Conservation (phyloP, 2,329 filamentous ascomycete species). For the Stagonosporopsis rhizophila region DNA sequence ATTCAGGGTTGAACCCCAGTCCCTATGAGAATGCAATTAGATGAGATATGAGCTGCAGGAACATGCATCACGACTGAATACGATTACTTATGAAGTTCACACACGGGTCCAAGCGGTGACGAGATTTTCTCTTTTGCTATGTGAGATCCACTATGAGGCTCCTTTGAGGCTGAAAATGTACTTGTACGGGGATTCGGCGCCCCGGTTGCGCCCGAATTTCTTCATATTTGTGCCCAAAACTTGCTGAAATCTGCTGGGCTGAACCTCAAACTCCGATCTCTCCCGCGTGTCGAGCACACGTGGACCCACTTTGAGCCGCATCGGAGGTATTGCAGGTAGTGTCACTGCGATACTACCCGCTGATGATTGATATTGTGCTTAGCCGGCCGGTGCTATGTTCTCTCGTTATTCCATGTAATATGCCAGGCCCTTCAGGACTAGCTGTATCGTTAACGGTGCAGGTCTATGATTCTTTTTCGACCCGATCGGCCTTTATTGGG, state of each 20-base stretch:
- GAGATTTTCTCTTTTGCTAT: conserved; percentile 1
- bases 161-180: neutral
- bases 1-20: neutral
- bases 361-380: neutral
- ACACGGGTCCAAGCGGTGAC: conserved; percentile 9
- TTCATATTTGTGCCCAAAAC: conserved; percentile 4
- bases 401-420: no score
- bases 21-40: neutral
- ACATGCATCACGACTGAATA: conserved; percentile 11
- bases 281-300: neutral
- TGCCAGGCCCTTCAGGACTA: no score
- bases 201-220: conserved; percentile 5
- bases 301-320: conserved; percentile 16
- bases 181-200: neutral
- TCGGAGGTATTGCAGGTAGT: neutral
- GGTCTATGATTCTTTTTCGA: no score
- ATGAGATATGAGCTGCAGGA: neutral
- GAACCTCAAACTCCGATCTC: neutral
- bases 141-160: conserved; percentile 12
- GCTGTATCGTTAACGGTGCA: no score
- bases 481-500: no score
- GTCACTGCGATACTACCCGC: neutral
- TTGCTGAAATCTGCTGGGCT: neutral
- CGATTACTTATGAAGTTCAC: conserved; percentile 8
- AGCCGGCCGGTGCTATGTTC: no score